Conservation (phyloP, 345 rosid genomes). For the Populus pruinosa region DNA sequence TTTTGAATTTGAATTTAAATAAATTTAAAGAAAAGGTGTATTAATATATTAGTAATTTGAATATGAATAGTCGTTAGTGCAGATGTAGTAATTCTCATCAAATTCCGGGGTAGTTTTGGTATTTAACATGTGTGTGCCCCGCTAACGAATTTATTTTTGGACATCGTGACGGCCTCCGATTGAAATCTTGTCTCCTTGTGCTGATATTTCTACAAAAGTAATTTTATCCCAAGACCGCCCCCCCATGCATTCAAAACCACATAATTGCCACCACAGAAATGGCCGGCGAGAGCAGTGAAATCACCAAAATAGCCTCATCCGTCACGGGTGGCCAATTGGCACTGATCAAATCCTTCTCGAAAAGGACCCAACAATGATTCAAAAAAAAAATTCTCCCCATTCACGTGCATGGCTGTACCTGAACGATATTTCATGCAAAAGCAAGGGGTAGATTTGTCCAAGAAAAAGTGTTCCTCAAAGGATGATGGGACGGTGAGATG, state of each 20-base stretch:
- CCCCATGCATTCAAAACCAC: not conserved
- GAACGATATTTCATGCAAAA: not conserved
- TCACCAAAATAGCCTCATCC: constrained; percentile 15
- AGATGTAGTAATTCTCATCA: not conserved
- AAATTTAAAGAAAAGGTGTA: no score
- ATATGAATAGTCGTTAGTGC: not conserved
- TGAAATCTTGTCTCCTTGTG: constrained; percentile 1
- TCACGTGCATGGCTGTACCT: constrained; percentile 23
- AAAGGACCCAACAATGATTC: constrained; percentile 32
- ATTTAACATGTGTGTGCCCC: not conserved
- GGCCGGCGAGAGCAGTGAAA: constrained; percentile 18
- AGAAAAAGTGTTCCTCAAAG: not conserved
- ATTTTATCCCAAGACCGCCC: constrained; percentile 13
- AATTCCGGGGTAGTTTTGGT: not conserved
- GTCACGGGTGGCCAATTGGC: constrained; percentile 29
- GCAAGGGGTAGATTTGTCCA: not conserved
- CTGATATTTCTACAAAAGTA: not conserved
- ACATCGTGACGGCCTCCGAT: not conserved
- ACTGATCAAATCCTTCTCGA: constrained; percentile 30
- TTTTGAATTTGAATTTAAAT: not conserved
- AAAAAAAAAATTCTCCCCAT: constrained; percentile 22
- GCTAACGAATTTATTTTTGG: not conserved
- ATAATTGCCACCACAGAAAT: not conserved
- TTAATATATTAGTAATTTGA: not conserved
- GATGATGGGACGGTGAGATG: not conserved